Percentiles rank a stretch among this genome's conserved stretches.
Evolutionary conservation across 805 yeast species (phyloP).

Genomic region (Candida coleopterorum): DNA sequence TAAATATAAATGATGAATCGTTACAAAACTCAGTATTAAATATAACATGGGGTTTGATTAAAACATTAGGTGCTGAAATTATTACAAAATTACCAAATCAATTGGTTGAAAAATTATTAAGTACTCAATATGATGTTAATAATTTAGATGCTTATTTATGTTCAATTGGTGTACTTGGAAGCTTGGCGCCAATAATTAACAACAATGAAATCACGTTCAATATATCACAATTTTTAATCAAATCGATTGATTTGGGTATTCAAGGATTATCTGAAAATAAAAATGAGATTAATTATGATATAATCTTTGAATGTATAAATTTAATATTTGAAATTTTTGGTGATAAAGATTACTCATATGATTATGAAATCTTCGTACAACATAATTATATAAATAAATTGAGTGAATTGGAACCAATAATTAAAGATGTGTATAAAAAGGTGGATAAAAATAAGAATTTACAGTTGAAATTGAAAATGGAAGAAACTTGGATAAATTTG

Average conservation of each 20-base stretch:
- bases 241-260: slow-evolving; percentile 11
- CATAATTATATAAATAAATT: slow-evolving; percentile 42
- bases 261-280: background rate
- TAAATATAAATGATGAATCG: slow-evolving; percentile 12
- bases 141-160: slow-evolving; percentile 38
- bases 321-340: slow-evolving; percentile 74
- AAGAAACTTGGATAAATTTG: slow-evolving; percentile 62
- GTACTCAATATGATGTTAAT: slow-evolving; percentile 8
- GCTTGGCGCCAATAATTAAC: slow-evolving; percentile 43
- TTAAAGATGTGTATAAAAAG: slow-evolving; percentile 19
- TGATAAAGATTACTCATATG: slow-evolving; percentile 66
- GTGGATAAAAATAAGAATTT: slow-evolving; percentile 45
- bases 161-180: slow-evolving; percentile 49
- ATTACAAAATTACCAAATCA: slow-evolving; percentile 19
- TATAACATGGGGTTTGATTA: slow-evolving; percentile 35
- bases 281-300: slow-evolving; percentile 17
- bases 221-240: slow-evolving; percentile 43
- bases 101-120: slow-evolving; percentile 16
- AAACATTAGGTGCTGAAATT: slow-evolving; percentile 32
- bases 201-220: slow-evolving; percentile 39
- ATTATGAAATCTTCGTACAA: slow-evolving; percentile 59
- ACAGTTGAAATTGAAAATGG: slow-evolving; percentile 56
- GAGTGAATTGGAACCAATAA: slow-evolving; percentile 10
- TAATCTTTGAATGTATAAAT: slow-evolving; percentile 58
- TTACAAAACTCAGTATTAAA: slow-evolving; percentile 30